Base-by-base conservation (phyloP, 2,329 filamentous ascomycete genomes). In the Sarocladium oryzae region DNA sequence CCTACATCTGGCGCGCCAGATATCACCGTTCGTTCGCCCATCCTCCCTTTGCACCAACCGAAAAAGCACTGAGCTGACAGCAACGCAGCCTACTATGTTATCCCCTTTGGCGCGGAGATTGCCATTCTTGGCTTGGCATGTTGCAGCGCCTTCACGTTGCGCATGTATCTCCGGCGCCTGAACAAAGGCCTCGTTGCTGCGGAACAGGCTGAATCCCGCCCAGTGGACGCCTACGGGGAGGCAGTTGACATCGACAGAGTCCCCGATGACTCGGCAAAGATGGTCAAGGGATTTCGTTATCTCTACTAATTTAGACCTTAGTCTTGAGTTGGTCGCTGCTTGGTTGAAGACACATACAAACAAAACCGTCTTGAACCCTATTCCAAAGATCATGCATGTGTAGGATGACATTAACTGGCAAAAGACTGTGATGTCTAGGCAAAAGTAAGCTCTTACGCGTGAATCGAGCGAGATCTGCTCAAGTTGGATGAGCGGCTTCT, bases 251-350 rank as follows among this genome's bases (percentile, higher is more conserved):
- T 48, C 7, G n/a, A 48, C n/a, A 16, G 43, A 13, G n/a, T 48
- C 35, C 60, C 69, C 1, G 70, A 79, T 23, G 70, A 76, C 49
- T 69, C 70, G 3, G 56, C 72, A 56, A 63, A 64, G 53, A 69
- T 76, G 70, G 64, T 65, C 52, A 72, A 71, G 62, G 72, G 72
- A 36, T 76, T 75, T 62, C 63, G 73, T 50, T 76, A 76, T 57
- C 59, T 76, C 49, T 33, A 48, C 43, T 48, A 26, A 48, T 32
- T 30, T 30, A 13, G 28, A 13, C 28, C 28, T 30, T 30, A 30
- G 13, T 30, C 28, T 30, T n/a, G n/a, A n/a, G n/a, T n/a, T n/a
- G n/a, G n/a, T n/a, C n/a, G n/a, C n/a, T n/a, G n/a, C n/a, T n/a
- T n/a, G n/a, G n/a, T n/a, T n/a, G n/a, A n/a, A n/a, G n/a, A n/a